A percentile compares a stretch with the other conserved stretches of the same genome.
These are phyloP conservation scores for Sugiyamaella japonica DNA, from an alignment of 1,139 yeast species.

Conservation along the genomic window DNA sequence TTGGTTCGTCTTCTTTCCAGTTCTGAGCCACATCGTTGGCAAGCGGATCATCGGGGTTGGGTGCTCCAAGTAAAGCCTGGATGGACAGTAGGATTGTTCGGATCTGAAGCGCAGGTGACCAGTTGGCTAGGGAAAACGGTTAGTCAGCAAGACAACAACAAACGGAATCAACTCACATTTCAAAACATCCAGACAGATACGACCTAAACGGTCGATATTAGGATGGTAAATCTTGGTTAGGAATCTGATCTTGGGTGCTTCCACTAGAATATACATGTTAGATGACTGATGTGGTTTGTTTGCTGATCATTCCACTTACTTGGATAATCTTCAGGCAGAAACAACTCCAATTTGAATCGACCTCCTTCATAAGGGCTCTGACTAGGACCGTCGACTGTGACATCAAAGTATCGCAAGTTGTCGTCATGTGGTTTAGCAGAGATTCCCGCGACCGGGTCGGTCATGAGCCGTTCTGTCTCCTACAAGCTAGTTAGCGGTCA, in stretches of 20 bases:
- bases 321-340: conserved; percentile 86
- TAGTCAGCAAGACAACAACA: neutral
- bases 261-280: conserved; percentile 46
- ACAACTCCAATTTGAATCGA: conserved; percentile 70
- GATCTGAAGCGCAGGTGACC: conserved; percentile 99
- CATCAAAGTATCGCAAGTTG: conserved; percentile 86
- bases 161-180: conserved; percentile 52
- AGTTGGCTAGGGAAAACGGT: conserved; percentile 49
- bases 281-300: neutral
- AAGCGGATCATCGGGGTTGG: conserved; percentile 97
- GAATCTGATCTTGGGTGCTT: conserved; percentile 91
- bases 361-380: conserved; percentile 85
- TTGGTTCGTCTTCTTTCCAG: conserved; percentile 84
- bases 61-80: conserved; percentile 92
- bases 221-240: conserved; percentile 95
- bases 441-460: conserved; percentile 97
- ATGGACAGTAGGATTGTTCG: conserved; percentile 89
- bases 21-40: conserved; percentile 97
- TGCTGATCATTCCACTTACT: conserved; percentile 32
- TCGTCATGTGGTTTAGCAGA: conserved; percentile 92
- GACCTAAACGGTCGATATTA: conserved; percentile 89
- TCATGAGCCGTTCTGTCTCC: conserved; percentile 89
- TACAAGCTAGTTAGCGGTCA: conserved; percentile 29
- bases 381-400: conserved; percentile 85
- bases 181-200: conserved; percentile 92